Evolutionary conservation across 2,329 filamentous ascomycete species (phyloP), one percentile per base, ranked within the genome.

Genomic region (Aspergillus udagawae): DNA sequence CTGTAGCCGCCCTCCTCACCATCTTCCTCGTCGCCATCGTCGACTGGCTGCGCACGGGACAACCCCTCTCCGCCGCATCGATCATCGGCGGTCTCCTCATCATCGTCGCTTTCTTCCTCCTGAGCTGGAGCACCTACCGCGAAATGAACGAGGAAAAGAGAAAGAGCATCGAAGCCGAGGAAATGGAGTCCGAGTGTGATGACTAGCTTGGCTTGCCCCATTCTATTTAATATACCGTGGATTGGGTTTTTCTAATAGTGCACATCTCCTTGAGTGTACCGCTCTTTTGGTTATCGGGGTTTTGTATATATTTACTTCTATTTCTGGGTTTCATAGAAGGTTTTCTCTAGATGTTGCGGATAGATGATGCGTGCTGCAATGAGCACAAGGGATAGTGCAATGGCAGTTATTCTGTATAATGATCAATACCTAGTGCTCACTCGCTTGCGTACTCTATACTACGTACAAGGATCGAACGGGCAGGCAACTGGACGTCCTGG

Each of bases 11-110:
- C 2, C 83, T 99, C 6, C 81, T 99, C 49, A 99, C 94, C 23
- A 99, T 99, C 64, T 97, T 99, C 80, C 85, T 97, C 59, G 94
- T 99, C 6, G 94, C 93, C 0, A 79, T 97, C 29, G 90, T 90
- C 55, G 94, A 99, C 75, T 95, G 94, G 86, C 71, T 92, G 56
- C 80, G 92, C 47, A 95, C 91, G 0, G 91, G 93, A 51, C 82
- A 88, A 65, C 85, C 89, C 0, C 79, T 96, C 21, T 89, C 87
- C 52, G 77, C 81, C 3, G 89, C 92, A 0, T 90, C 93, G 3
- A 81, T 97, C 12, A 68, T 85, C 0, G 94, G 94, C n/a, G 93
- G 94, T 0, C 69, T 89, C 28, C 80, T 97, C 66, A 99, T 99
- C 67, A 89, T 96, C 57, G 81, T 85, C 1, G 94, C 94, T 0